Evolutionary conservation across 495 filamentous ascomycete genomes (phyloP).

Genomic region (Hypoxylon lienhwacheense): DNA sequence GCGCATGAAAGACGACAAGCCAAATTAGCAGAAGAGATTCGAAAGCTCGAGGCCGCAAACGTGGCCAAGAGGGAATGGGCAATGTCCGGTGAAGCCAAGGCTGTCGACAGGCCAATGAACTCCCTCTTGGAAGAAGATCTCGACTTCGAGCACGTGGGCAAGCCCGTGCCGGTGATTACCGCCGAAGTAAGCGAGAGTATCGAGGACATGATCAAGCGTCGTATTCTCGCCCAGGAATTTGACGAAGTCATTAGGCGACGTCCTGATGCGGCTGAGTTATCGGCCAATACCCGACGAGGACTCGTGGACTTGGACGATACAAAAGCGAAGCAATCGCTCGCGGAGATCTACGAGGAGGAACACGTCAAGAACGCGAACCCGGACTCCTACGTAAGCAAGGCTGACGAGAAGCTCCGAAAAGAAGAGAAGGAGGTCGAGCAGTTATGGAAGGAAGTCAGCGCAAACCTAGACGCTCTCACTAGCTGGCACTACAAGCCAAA

Average conservation of each 20-base stretch:
- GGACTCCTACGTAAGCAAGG: conserved; percentile 73
- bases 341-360: conserved; percentile 92
- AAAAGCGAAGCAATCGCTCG: conserved; percentile 82
- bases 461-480: conserved; percentile 81
- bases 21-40: conserved; percentile 84
- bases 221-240: conserved; percentile 88
- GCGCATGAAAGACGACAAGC: conserved; percentile 85
- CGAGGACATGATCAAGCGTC: conserved; percentile 90
- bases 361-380: conserved; percentile 78
- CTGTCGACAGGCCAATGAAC: conserved; percentile 79
- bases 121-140: conserved; percentile 93
- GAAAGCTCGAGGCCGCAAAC: conserved; percentile 81
- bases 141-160: conserved; percentile 94
- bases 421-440: conserved; percentile 83
- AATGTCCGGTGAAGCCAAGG: conserved; percentile 84
- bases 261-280: conserved; percentile 65
- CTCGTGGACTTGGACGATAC: conserved; percentile 81
- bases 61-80: conserved; percentile 93
- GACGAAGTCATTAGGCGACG: conserved; percentile 87
- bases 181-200: conserved; percentile 91
- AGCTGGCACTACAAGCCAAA: conserved; percentile 97
- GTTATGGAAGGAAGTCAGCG: conserved; percentile 80
- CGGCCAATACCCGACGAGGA: conserved; percentile 60
- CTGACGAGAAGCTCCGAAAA: conserved; percentile 76
- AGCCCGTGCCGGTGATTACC: conserved; percentile 91